These are phyloP conservation scores for Russula vinacea DNA, from an alignment of 768 basidiomycete genomes.

Conservation along the genomic window DNA sequence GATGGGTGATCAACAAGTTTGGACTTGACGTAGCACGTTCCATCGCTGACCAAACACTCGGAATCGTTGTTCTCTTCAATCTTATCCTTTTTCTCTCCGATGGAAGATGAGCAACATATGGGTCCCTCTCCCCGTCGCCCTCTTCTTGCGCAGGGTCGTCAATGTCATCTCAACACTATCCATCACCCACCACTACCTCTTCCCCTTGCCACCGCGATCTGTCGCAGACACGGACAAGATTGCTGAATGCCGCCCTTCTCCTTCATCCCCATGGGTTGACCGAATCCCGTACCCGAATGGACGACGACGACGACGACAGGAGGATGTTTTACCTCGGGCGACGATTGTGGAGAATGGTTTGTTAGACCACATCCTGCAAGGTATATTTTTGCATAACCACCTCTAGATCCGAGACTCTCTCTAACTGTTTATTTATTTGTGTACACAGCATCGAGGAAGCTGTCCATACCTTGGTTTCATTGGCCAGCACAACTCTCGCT, in stretches of 20 bases:
- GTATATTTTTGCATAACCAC: neutral
- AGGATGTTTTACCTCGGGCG: neutral
- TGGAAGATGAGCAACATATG: conserved; percentile 45
- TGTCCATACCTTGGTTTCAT: conserved; percentile 16
- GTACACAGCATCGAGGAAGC: conserved; percentile 7
- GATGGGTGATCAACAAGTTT: neutral
- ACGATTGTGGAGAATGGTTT: conserved; percentile 8
- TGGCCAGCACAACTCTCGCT: conserved; percentile 20
- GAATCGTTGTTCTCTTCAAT: neutral
- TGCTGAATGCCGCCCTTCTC: neutral
- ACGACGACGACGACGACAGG: neutral
- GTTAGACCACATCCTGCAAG: conserved; percentile 13
- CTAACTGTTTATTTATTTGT: neutral
- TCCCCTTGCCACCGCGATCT: conserved; percentile 32
- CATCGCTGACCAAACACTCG: neutral
- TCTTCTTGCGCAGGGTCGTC: conserved; percentile 60
- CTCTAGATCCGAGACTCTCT: neutral
- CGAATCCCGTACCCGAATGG: conserved; percentile 1
- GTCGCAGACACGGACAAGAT: conserved; percentile 13
- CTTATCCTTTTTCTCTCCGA: conserved; percentile 1
- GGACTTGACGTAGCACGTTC: too few species aligned
- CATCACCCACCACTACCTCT: conserved; percentile 61
- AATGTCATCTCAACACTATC: conserved; percentile 69
- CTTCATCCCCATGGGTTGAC: neutral
- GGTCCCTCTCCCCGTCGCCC: conserved; percentile 57